A percentile compares a stretch with the other conserved stretches of the same genome.
Evolutionary conservation across 2,329 filamentous ascomycete species (phyloP).

Genomic region (Epichloe baconii): DNA sequence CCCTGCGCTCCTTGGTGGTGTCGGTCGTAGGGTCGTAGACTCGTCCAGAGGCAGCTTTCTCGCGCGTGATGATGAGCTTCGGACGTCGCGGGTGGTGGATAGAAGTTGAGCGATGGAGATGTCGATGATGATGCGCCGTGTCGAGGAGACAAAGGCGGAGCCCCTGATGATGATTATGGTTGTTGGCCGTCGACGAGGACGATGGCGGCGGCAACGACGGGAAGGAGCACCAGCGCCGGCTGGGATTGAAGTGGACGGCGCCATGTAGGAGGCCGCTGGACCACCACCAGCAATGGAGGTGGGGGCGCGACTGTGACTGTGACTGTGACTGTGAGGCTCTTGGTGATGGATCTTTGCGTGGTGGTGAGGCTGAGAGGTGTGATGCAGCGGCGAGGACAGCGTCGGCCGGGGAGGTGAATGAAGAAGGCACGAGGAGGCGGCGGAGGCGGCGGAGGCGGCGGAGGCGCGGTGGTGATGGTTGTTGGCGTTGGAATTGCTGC

Average conservation of each 20-base stretch:
- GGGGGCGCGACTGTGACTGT: slow-evolving; percentile 13
- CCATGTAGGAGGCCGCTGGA: slow-evolving; percentile 19
- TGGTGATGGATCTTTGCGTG: slow-evolving; percentile 1
- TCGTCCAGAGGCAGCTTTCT: slow-evolving; percentile 28
- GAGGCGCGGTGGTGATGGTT: slow-evolving; percentile 15
- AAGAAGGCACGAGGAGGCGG: slow-evolving; percentile 13
- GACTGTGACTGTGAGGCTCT: slow-evolving; percentile 10
- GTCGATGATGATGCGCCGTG: slow-evolving; percentile 21
- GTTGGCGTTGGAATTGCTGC: slow-evolving; percentile 15
- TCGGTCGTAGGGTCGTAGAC: slow-evolving; percentile 44
- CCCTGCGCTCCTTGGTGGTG: slow-evolving; percentile 32
- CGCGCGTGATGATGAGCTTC: slow-evolving; percentile 19
- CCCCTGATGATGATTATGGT: slow-evolving; percentile 14
- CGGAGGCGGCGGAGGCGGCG: slow-evolving; percentile 13
- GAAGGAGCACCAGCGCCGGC: slow-evolving; percentile 16
- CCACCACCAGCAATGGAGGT: neutral
- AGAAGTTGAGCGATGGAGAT: slow-evolving; percentile 14
- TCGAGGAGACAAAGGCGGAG: slow-evolving; percentile 27
- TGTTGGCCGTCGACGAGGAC: slow-evolving; percentile 11
- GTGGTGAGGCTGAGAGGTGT: slow-evolving; percentile 2
- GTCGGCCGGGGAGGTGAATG: slow-evolving; percentile 17
- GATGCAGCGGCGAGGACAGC: slow-evolving; percentile 10
- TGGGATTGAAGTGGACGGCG: slow-evolving; percentile 16
- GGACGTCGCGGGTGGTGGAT: slow-evolving; percentile 2
- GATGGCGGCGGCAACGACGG: slow-evolving; percentile 18